Evolutionary conservation across 805 yeast genomes (phyloP).

Genomic region (Diddensiella santjacobensis): DNA sequence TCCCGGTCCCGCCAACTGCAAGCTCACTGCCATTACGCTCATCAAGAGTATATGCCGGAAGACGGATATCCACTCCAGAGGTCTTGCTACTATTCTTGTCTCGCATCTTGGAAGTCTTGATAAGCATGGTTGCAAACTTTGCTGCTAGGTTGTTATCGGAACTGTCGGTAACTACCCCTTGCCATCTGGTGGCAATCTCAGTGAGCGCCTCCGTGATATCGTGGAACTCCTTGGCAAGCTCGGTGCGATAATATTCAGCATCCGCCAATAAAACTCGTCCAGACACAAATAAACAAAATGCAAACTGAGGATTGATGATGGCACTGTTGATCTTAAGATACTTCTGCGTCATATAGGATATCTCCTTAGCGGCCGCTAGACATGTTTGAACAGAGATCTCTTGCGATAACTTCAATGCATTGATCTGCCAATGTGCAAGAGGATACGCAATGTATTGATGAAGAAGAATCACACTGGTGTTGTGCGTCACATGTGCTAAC

Average conservation of each 20-base stretch:
- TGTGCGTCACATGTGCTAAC: constrained; percentile 19
- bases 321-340: constrained; percentile 6
- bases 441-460: constrained; percentile 19
- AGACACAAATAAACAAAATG: constrained; percentile 17
- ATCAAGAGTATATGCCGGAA: not conserved
- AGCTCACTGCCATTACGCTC: not conserved
- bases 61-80: constrained; percentile 1
- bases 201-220: constrained; percentile 5
- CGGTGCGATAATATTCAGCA: constrained; percentile 4
- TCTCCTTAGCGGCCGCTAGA: constrained; percentile 16
- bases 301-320: constrained; percentile 17
- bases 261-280: constrained; percentile 17
- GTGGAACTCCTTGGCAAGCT: constrained; percentile 4
- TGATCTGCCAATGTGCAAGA: constrained; percentile 4
- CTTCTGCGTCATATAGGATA: constrained; percentile 14
- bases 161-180: constrained; percentile 2
- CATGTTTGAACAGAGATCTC: constrained; percentile 13
- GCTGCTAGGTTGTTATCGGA: constrained; percentile 5
- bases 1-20: not conserved
- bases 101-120: not conserved
- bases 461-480: constrained; percentile 18
- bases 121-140: not conserved
- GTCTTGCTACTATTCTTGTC: not conserved
- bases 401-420: constrained; percentile 2
- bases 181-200: constrained; percentile 14